Percentiles rank a stretch among this genome's conserved stretches.
Conservation (phyloP, 106 monocot species). For the Dendrobium catenatum region DNA sequence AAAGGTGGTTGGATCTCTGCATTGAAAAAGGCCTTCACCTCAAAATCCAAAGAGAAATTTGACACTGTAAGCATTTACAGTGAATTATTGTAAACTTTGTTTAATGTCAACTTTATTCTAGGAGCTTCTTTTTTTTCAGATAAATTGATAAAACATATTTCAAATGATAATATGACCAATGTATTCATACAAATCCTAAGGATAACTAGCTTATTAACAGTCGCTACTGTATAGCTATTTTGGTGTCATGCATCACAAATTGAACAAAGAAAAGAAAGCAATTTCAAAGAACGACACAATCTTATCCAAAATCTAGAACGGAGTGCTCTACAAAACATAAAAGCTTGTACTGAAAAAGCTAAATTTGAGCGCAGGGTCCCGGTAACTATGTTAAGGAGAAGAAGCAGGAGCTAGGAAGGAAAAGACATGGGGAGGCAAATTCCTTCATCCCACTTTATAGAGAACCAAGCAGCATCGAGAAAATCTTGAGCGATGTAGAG, state of each 20-base stretch:
- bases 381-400: constrained; percentile 42
- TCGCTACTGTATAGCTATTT: background rate
- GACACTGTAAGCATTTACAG: constrained; percentile 23
- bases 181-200: no score
- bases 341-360: background rate
- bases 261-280: background rate
- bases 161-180: background rate
- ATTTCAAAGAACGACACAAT: background rate
- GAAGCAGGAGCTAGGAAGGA: constrained; percentile 37
- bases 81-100: background rate
- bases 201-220: background rate
- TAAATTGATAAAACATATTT: background rate
- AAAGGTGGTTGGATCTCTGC: constrained; percentile 78
- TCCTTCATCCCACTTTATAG: constrained; percentile 50
- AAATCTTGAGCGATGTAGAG: constrained; percentile 74
- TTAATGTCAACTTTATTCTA: background rate
- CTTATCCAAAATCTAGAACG: background rate
- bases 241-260: background rate
- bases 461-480: constrained; percentile 80
- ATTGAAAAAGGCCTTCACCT: constrained; percentile 60
- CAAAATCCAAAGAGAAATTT: constrained; percentile 47
- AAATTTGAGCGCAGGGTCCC: constrained; percentile 17
- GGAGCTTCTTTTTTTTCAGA: background rate
- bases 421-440: constrained; percentile 39
- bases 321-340: background rate